A percentile compares a stretch with the other conserved stretches of the same genome.
These are phyloP conservation scores for Rhinocladiella mackenziei DNA, from an alignment of 2,329 filamentous ascomycete genomes.

Conservation along the genomic window DNA sequence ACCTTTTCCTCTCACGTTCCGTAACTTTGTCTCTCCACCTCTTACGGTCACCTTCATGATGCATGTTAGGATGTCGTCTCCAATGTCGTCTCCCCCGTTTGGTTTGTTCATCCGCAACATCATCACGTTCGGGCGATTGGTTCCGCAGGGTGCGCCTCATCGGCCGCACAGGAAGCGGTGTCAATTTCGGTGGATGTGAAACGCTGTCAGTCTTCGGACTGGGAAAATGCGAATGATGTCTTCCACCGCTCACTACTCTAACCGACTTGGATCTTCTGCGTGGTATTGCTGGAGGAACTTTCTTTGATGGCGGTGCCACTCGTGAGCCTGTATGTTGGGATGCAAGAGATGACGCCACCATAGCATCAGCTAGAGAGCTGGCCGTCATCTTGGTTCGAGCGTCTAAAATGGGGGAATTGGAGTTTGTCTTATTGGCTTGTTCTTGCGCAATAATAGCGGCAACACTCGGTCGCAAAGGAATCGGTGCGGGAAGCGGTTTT, in stretches of 20 bases:
- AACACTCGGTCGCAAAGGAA: slow-evolving; percentile 10
- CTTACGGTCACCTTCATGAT: slow-evolving; percentile 47
- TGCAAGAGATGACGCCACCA: slow-evolving; percentile 47
- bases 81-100: slow-evolving; percentile 36
- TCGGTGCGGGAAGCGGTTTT: slow-evolving; percentile 14
- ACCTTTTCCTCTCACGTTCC: slow-evolving; percentile 45
- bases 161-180: slow-evolving; percentile 17
- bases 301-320: slow-evolving; percentile 36
- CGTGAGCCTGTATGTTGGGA: slow-evolving; percentile 40
- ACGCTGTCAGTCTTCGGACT: slow-evolving; percentile 29
- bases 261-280: slow-evolving; percentile 38
- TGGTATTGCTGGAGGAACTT: slow-evolving; percentile 37
- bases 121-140: slow-evolving; percentile 35
- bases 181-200: slow-evolving; percentile 9
- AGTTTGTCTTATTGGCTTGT: slow-evolving; percentile 2
- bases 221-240: slow-evolving; percentile 30
- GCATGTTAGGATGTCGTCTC: slow-evolving; percentile 46
- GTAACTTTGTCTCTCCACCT: slow-evolving; percentile 44
- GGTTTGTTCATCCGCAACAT: slow-evolving; percentile 32
- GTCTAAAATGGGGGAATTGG: slow-evolving; percentile 8
- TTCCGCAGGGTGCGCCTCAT: slow-evolving; percentile 44
- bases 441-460: slow-evolving; percentile 19
- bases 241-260: slow-evolving; percentile 32
- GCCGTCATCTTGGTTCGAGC: slow-evolving; percentile 29
- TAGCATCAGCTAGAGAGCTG: slow-evolving; percentile 44